Evolutionary conservation across 2,329 filamentous ascomycete species (phyloP).

Genomic region (Dactylellina cionopaga): DNA sequence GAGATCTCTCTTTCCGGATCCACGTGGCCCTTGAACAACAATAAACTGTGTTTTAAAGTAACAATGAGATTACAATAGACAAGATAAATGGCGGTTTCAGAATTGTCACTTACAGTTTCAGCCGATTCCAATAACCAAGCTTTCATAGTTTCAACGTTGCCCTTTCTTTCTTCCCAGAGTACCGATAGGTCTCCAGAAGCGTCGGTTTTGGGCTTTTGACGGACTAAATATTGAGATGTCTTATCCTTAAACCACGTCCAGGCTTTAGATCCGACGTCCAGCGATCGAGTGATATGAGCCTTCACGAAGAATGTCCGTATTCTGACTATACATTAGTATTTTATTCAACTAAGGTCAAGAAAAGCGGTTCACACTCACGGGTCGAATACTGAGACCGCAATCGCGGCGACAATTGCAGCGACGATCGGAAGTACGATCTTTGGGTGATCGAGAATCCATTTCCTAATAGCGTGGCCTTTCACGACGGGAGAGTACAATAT

Average conservation of each 20-base stretch:
- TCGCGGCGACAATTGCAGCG: slow-evolving; percentile 80
- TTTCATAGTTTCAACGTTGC: slow-evolving; percentile 81
- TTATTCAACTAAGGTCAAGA: background rate
- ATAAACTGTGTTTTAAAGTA: slow-evolving; percentile 52
- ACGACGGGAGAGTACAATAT: slow-evolving; percentile 83
- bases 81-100: no score
- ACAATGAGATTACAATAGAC: slow-evolving; percentile 62
- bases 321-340: slow-evolving; percentile 53
- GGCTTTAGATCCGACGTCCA: slow-evolving; percentile 76
- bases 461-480: slow-evolving; percentile 81
- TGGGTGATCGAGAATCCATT: slow-evolving; percentile 87
- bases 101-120: slow-evolving; percentile 69
- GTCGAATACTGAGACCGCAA: slow-evolving; percentile 90
- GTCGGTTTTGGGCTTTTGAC: slow-evolving; percentile 63
- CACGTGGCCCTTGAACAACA: slow-evolving; percentile 89
- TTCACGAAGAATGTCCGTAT: slow-evolving; percentile 94
- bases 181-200: slow-evolving; percentile 78
- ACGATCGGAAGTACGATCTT: slow-evolving; percentile 85
- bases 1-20: slow-evolving; percentile 88
- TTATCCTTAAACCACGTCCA: slow-evolving; percentile 84
- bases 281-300: slow-evolving; percentile 80
- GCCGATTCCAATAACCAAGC: slow-evolving; percentile 87
- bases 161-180: slow-evolving; percentile 87
- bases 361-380: slow-evolving; percentile 65
- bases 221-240: slow-evolving; percentile 72